A percentile compares a stretch with the other conserved stretches of the same genome.
Conservation (phyloP, 352 stramenopile genomes). For the Phytopythium litorale region DNA sequence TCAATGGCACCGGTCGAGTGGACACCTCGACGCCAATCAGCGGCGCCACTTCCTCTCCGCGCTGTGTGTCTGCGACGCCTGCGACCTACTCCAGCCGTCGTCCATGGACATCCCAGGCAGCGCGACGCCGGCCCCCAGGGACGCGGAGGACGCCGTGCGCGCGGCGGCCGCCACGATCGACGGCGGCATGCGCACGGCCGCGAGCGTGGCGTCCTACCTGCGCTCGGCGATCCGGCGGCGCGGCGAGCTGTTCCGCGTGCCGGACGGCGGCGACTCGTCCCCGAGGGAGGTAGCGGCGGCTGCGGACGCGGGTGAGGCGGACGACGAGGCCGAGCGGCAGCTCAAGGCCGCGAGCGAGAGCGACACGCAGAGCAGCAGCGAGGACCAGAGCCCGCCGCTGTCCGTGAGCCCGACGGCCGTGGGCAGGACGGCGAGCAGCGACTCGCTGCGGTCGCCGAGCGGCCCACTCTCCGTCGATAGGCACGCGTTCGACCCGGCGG, state of each 20-base stretch:
- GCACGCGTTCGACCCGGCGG: not conserved
- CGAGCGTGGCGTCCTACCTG: conserved; percentile 37
- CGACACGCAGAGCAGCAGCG: conserved; percentile 7
- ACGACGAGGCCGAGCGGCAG: not conserved
- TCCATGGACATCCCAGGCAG: not conserved
- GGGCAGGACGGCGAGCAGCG: not conserved
- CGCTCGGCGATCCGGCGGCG: conserved; percentile 22
- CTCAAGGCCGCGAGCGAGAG: conserved; percentile 2
- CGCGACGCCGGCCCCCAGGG: not conserved
- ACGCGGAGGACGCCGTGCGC: not conserved
- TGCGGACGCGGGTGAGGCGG: not conserved
- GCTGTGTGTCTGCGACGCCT: not conserved
- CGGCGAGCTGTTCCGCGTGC: not conserved
- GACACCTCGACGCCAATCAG: not conserved
- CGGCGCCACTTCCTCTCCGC: not conserved
- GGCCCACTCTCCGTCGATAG: not conserved
- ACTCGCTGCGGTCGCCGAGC: not conserved
- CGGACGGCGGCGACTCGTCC: not conserved
- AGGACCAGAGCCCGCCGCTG: not conserved
- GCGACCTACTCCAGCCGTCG: not conserved
- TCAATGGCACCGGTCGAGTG: not conserved
- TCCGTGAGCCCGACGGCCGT: not conserved
- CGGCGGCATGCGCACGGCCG: conserved; percentile 11
- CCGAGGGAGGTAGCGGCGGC: not conserved
- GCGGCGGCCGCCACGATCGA: not conserved